phyloP scores from a whole-genome alignment of 306 rosid species.

The Citrullus colocynthis region DNA sequence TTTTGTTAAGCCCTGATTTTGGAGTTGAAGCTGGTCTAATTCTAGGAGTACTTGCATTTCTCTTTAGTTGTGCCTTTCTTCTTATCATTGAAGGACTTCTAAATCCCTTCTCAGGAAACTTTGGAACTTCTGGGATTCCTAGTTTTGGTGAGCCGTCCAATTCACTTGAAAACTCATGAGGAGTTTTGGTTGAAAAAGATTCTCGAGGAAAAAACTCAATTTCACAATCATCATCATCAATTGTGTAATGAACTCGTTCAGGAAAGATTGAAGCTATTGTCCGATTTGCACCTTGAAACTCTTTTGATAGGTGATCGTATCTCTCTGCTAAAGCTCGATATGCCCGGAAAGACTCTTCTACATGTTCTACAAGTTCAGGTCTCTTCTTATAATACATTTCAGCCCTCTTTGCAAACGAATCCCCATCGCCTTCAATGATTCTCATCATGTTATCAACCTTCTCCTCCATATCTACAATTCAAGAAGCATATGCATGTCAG shows the following conservation, averaged over 20 bases:
- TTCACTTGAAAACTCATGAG: conserved; percentile 1
- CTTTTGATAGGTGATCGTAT: conserved; percentile 65
- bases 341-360: conserved; percentile 63
- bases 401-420: conserved; percentile 77
- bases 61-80: conserved; percentile 27
- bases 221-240: conserved; percentile 44
- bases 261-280: conserved; percentile 72
- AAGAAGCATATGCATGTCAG: neutral
- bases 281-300: conserved; percentile 80
- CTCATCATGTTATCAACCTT: conserved; percentile 39
- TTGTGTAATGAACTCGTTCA: conserved; percentile 49
- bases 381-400: conserved; percentile 86
- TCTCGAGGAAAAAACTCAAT: conserved; percentile 23
- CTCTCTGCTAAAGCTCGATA: conserved; percentile 71
- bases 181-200: conserved; percentile 16
- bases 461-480: conserved; percentile 77
- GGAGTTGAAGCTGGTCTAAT: conserved; percentile 13
- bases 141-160: conserved; percentile 8
- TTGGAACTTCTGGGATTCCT: conserved; percentile 50
- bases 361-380: conserved; percentile 59
- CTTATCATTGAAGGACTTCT: conserved; percentile 42
- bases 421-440: conserved; percentile 65
- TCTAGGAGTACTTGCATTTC: conserved; percentile 12
- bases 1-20: conserved; percentile 50
- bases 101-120: conserved; percentile 26